Evolutionary conservation across 2,329 filamentous ascomycete genomes (phyloP), one percentile per base, ranked within the genome.

Genomic region (Penicillium italicum): DNA sequence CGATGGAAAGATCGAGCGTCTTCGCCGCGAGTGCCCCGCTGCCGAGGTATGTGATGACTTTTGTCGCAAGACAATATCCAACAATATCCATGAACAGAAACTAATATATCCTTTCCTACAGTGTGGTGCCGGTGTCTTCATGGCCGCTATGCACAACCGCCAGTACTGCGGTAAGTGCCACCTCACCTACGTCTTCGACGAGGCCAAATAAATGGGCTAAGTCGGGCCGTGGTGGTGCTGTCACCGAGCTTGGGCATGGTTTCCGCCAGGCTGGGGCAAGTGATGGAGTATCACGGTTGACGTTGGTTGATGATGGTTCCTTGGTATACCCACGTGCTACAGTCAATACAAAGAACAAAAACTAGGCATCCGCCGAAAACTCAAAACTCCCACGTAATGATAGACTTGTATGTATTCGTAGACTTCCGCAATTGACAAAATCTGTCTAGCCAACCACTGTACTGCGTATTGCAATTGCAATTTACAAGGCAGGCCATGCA

Each of bases 71-170:
- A 34, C 14, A n/a, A 34, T 33, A 12, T 49, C 20, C 50, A n/a
- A 12, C 24, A 16, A 5, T 20, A 1, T 28, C 12, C 37, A 74
- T 40, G 8, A 43, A 18, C 12, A 12, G 20, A 49, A 16, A 28
- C 82, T 69, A 80, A 72, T 53, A 51, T 36, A 4, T 14, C 40
- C 56, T 52, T 12, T 41, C 58, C 51, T 57, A 46, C 63, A 96
- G 91, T 99, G 94, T 81, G 94, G 94, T 86, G 94, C 95, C 74
- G 94, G 94, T 92, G 88, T 99, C 84, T 99, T 99, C 89, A 99
- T 99, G 94, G 94, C 94, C 77, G 91, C 94, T 77, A 97, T 97
- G 92, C 89, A 96, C 82, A 96, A 99, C 83, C 91, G 94, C 79
- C 95, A 99, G 83, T 96, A 97, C 88, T 96, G 91, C 75, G 85